These are phyloP conservation scores for Fibroporia radiculosa DNA, from an alignment of 768 basidiomycete genomes.

Conservation along the genomic window DNA sequence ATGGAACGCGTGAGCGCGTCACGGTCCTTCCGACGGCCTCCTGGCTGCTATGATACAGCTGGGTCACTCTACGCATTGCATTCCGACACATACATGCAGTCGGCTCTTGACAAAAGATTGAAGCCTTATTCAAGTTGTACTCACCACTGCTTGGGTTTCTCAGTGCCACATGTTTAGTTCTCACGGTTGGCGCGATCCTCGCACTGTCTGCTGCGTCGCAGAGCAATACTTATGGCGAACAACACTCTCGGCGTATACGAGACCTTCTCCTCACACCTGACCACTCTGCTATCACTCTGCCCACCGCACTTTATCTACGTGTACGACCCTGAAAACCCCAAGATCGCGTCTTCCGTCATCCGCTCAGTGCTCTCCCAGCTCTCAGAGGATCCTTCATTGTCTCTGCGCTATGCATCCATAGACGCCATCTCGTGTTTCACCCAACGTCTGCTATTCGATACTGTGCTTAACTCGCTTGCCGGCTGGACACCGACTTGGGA, in stretches of 20 bases:
- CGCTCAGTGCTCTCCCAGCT: constrained; percentile 26
- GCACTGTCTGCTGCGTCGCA: too few relatives aligned
- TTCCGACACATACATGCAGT: constrained; percentile 28
- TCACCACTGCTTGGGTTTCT: too few relatives aligned
- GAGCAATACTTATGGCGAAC: too few relatives aligned
- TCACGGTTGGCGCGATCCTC: too few relatives aligned
- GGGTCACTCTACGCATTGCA: background rate
- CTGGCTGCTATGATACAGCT: background rate
- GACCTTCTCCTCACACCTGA: constrained; percentile 14
- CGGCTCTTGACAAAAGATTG: too few relatives aligned
- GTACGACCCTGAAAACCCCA: constrained; percentile 45
- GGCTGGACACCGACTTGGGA: constrained; percentile 51
- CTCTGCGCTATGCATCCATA: constrained; percentile 36
- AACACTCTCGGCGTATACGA: too few relatives aligned
- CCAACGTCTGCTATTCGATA: constrained; percentile 56
- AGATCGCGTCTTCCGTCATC: constrained; percentile 39
- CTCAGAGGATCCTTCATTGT: constrained; percentile 8
- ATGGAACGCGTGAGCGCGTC: background rate
- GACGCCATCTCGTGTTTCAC: constrained; percentile 57
- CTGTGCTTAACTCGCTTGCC: constrained; percentile 53
- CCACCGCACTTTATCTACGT: constrained; percentile 66
- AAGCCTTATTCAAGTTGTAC: too few relatives aligned
- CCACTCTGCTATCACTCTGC: constrained; percentile 24
- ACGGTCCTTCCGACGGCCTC: background rate
- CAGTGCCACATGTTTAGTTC: too few relatives aligned